These are phyloP conservation scores for Aurifilum marmelostoma DNA, from an alignment of 2,329 filamentous ascomycete species.

Conservation along the genomic window DNA sequence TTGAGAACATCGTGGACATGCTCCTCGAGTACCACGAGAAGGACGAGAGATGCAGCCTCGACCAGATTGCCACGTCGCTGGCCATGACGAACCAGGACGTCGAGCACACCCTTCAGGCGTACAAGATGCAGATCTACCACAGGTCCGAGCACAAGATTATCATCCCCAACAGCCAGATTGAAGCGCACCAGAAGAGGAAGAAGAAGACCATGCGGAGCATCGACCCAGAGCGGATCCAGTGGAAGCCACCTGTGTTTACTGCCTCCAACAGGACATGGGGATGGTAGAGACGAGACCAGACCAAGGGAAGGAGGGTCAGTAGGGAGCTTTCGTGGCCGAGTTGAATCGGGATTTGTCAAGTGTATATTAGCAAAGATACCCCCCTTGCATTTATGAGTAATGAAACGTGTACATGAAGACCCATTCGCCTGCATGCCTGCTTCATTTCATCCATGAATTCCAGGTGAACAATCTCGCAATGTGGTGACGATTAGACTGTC, in stretches of 20 bases:
- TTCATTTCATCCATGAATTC: not conserved
- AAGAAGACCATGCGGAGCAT: slow-evolving; percentile 77
- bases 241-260: slow-evolving; percentile 95
- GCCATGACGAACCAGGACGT: slow-evolving; percentile 99
- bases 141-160: slow-evolving; percentile 98
- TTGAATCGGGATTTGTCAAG: not conserved
- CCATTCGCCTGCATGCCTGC: not conserved
- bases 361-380: slow-evolving; percentile 23
- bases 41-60: slow-evolving; percentile 78
- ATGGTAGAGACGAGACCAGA: slow-evolving; percentile 62
- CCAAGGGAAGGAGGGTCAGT: not conserved
- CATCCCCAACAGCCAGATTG: slow-evolving; percentile 79
- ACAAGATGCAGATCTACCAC: slow-evolving; percentile 94
- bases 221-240: slow-evolving; percentile 78
- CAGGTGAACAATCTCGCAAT: not conserved
- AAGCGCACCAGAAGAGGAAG: slow-evolving; percentile 79
- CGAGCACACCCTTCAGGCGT: slow-evolving; percentile 87
- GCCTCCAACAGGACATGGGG: slow-evolving; percentile 92
- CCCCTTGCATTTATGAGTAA: slow-evolving; percentile 25
- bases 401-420: not conserved
- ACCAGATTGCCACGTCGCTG: slow-evolving; percentile 75
- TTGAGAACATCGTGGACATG: slow-evolving; percentile 87
- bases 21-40: slow-evolving; percentile 73
- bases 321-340: not conserved
- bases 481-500: no score